These are phyloP conservation scores for Hymenoscyphus infarciens DNA, from an alignment of 2,329 filamentous ascomycete species.

Conservation along the genomic window DNA sequence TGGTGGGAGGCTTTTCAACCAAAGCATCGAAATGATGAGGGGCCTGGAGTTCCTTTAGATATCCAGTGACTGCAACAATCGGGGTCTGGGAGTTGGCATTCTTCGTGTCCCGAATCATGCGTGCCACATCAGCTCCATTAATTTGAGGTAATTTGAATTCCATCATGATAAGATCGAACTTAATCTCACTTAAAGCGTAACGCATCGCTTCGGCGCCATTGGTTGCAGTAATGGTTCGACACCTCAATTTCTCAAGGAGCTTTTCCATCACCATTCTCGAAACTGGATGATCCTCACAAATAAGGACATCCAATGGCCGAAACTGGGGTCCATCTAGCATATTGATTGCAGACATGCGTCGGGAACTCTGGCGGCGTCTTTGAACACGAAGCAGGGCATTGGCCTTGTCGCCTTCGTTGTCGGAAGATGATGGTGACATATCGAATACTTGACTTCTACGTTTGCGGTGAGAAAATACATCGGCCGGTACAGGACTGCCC, in stretches of 20 bases:
- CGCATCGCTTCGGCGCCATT: slow-evolving; percentile 90
- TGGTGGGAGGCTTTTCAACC: slow-evolving; percentile 94
- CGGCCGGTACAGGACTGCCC: slow-evolving; percentile 68
- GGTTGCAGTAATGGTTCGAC: slow-evolving; percentile 85
- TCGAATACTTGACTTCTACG: slow-evolving; percentile 92
- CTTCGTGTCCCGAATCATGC: slow-evolving; percentile 96
- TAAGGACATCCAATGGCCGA: slow-evolving; percentile 86
- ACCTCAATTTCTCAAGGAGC: slow-evolving; percentile 88
- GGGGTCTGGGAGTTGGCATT: slow-evolving; percentile 93
- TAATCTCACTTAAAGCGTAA: slow-evolving; percentile 93
- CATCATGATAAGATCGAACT: slow-evolving; percentile 98
- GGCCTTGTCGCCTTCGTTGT: slow-evolving; percentile 91
- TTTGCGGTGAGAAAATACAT: slow-evolving; percentile 73
- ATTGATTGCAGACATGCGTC: slow-evolving; percentile 87
- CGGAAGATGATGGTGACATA: slow-evolving; percentile 93
- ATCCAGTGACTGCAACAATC: slow-evolving; percentile 94
- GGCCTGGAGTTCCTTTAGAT: slow-evolving; percentile 93
- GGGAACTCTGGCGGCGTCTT: slow-evolving; percentile 89
- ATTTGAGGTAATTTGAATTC: slow-evolving; percentile 95
- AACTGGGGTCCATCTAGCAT: slow-evolving; percentile 81
- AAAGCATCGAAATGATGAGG: slow-evolving; percentile 94
- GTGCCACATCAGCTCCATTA: slow-evolving; percentile 89
- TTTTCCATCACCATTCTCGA: slow-evolving; percentile 99
- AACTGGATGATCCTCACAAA: slow-evolving; percentile 96
- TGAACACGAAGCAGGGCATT: slow-evolving; percentile 91